Evolutionary conservation across 768 basidiomycete species (phyloP).

Genomic region (Pleurotus citrinopileatus): DNA sequence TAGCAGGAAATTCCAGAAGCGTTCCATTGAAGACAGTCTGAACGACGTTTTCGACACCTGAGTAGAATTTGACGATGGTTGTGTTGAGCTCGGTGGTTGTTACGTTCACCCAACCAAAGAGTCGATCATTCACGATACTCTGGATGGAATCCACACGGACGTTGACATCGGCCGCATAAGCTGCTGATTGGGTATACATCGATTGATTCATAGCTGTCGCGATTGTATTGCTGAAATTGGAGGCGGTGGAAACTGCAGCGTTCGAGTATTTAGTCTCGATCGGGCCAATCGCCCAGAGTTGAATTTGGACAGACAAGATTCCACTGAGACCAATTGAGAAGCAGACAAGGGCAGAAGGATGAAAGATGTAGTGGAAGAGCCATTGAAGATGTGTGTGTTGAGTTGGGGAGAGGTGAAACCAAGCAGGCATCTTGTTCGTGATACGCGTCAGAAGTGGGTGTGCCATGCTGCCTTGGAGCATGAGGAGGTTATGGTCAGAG

Average conservation of each 20-base stretch:
- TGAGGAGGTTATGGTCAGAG: conserved; percentile 74
- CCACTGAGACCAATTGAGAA: conserved; percentile 91
- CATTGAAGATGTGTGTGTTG: conserved; percentile 75
- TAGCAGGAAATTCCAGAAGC: conserved; percentile 74
- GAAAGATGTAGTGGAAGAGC: conserved; percentile 90
- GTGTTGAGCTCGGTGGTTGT: conserved; percentile 86
- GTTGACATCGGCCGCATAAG: conserved; percentile 81
- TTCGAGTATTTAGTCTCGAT: conserved; percentile 66
- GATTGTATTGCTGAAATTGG: conserved; percentile 70
- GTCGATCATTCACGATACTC: conserved; percentile 73
- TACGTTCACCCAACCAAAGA: conserved; percentile 94
- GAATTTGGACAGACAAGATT: conserved; percentile 80
- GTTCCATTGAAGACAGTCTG: conserved; percentile 79
- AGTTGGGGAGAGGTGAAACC: conserved; percentile 53
- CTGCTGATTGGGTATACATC: conserved; percentile 77
- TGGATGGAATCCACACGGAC: conserved; percentile 66
- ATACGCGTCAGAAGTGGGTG: conserved; percentile 76
- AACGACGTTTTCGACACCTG: conserved; percentile 79
- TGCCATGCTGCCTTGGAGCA: conserved; percentile 62
- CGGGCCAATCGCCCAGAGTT: conserved; percentile 76
- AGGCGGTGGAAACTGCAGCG: conserved; percentile 55
- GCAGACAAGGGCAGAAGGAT: conserved; percentile 86
- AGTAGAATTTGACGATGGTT: conserved; percentile 85
- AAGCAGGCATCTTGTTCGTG: conserved; percentile 47
- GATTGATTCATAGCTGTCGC: conserved; percentile 74